Conservation (phyloP, 768 basidiomycete species). For the Butyriboletus loyo region DNA sequence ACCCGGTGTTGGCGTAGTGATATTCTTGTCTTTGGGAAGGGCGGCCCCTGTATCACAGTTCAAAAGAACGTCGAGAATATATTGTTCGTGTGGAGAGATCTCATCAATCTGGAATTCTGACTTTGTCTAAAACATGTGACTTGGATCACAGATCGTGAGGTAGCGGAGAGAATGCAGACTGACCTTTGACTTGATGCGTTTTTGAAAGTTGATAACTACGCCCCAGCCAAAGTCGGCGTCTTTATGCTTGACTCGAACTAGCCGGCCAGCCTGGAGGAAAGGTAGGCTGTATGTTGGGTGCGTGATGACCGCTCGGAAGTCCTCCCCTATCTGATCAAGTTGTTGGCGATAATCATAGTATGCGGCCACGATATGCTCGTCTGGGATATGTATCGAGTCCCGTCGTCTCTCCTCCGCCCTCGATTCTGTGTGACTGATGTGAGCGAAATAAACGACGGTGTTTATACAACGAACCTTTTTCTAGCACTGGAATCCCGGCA, state of each 20-base stretch:
- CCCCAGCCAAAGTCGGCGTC: slow-evolving; percentile 97
- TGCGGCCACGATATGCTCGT: slow-evolving; percentile 79
- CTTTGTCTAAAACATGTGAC: slow-evolving; percentile 44
- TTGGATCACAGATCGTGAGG: neutral
- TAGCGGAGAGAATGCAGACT: slow-evolving; percentile 1
- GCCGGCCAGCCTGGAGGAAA: slow-evolving; percentile 87
- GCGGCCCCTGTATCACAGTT: slow-evolving; percentile 66
- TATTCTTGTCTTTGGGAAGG: slow-evolving; percentile 57
- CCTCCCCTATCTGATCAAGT: slow-evolving; percentile 81
- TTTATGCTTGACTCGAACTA: slow-evolving; percentile 88
- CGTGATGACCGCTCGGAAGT: slow-evolving; percentile 89
- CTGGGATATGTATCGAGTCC: slow-evolving; percentile 66
- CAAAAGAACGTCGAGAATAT: slow-evolving; percentile 89
- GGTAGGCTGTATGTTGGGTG: slow-evolving; percentile 95
- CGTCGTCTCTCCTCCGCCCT: slow-evolving; percentile 65
- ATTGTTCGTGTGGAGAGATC: slow-evolving; percentile 81
- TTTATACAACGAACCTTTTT: slow-evolving; percentile 59
- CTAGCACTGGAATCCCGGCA: slow-evolving; percentile 80
- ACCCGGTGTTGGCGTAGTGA: slow-evolving; percentile 54
- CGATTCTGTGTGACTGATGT: slow-evolving; percentile 52
- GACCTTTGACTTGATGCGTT: slow-evolving; percentile 81
- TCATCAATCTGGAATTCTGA: slow-evolving; percentile 67
- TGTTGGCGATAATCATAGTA: slow-evolving; percentile 95
- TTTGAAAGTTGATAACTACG: slow-evolving; percentile 87
- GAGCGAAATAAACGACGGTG: neutral